Base-by-base conservation (phyloP, 2,329 filamentous ascomycete species). In the Verticillium alfalfae region DNA sequence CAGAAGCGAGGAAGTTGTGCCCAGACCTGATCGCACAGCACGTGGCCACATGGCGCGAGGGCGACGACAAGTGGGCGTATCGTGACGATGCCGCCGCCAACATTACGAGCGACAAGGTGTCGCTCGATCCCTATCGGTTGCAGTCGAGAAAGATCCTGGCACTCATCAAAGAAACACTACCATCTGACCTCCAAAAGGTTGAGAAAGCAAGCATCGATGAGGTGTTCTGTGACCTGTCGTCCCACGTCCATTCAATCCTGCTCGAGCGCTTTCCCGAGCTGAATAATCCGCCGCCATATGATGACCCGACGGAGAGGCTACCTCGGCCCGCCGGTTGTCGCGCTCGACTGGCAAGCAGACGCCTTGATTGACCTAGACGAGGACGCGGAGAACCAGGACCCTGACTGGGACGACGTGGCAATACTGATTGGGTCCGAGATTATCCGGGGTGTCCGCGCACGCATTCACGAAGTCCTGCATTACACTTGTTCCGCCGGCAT, bases 141-240 rank as follows among this genome's bases (percentile, higher is more conserved):
- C 86, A 97, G 74, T 96, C 91, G 18, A 84, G 93, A 64, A 90
- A 84, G 76, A 97, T 98, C 62, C 73, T 98, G 68, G 84, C 87
- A 12, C 76, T 87, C 61, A 91, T 98, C 71, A 94, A 93, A 71
- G 89, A 90, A 5, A 79, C 80, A 38, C 76, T 97, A 55, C 89
- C 90, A 1, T 72, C 82, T 0, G 75, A 84, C 54, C 72, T 87
- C 64, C 90, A 92, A 71, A 87, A 83, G 69, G 86, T 97, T 55
- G 94, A 99, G 78, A 99, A 98, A 73, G 95, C 94, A 18, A 89
- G 92, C 70, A 91, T 98, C 61, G 95, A 99, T 72, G 95, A 99
- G 75, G 93, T 97, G 9, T 99, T 97, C 71, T 79, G 98, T 63
- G 95, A 99, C 75, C 76, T 99, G 58, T 96, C 92, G 10, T 88